Conservation (phyloP, 768 basidiomycete genomes). For the Tulasnella sp. region DNA sequence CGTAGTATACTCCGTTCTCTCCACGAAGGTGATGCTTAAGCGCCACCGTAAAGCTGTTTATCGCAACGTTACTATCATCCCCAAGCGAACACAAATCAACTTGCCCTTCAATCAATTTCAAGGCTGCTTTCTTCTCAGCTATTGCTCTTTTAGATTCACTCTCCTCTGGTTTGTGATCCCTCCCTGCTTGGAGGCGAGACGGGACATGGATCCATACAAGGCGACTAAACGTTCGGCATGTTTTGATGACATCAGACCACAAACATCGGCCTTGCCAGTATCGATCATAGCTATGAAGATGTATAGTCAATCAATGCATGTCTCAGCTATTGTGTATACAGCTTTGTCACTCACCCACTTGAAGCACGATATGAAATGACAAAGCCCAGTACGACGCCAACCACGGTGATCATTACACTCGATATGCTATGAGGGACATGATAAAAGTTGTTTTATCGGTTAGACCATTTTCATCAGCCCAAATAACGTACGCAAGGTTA, state of each 20-base stretch:
- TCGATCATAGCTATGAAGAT: conserved; percentile 1
- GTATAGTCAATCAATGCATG: too few relatives aligned
- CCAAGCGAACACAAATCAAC: too few relatives aligned
- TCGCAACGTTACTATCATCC: too few relatives aligned
- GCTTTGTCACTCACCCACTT: not conserved
- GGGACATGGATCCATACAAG: conserved; percentile 12
- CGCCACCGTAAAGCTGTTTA: conserved; percentile 7
- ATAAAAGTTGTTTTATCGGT: not conserved
- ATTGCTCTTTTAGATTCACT: not conserved
- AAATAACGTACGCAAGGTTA: conserved; percentile 10
- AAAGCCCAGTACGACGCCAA: conserved; percentile 12
- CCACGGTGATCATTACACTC: not conserved
- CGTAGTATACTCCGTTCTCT: conserved; percentile 10
- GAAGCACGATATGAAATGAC: conserved; percentile 7
- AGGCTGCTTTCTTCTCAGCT: conserved; percentile 7
- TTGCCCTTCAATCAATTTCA: conserved; percentile 12
- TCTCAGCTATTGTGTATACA: not conserved
- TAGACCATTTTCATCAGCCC: not conserved
- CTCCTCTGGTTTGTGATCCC: conserved; percentile 3
- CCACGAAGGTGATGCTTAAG: conserved; percentile 10
- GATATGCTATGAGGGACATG: not conserved
- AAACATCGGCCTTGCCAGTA: conserved; percentile 5
- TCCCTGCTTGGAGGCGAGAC: not conserved
- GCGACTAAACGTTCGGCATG: conserved; percentile 1
- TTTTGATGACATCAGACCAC: conserved; percentile 11